phyloP scores from a whole-genome alignment of 352 stramenopile species.

The Phytophthora cryptogea region DNA sequence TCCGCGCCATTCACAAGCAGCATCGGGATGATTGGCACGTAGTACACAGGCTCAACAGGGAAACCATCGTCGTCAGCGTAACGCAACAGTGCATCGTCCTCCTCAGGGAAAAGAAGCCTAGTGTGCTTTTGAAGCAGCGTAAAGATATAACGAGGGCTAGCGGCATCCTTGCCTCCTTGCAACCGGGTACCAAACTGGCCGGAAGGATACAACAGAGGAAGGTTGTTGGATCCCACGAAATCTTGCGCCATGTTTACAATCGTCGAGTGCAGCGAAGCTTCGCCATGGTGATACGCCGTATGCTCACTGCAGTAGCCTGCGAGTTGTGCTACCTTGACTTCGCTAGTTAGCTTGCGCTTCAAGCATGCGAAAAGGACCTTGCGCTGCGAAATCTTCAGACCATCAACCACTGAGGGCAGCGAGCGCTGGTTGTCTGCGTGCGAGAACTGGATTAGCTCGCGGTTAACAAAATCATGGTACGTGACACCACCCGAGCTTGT shows the following conservation, averaged over 20 bases:
- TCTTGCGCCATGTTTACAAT: constrained; percentile 99
- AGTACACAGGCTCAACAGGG: constrained; percentile 97
- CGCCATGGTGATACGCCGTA: constrained; percentile 99
- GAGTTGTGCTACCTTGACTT: constrained; percentile 99
- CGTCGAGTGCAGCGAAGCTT: constrained; percentile 96
- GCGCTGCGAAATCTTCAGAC: constrained; percentile 97
- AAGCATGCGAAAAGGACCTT: constrained; percentile 98
- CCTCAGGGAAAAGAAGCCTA: constrained; percentile 96
- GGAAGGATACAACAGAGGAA: constrained; percentile 96
- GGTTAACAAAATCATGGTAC: constrained; percentile 98
- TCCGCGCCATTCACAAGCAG: constrained; percentile 98
- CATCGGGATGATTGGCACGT: constrained; percentile 96
- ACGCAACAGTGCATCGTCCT: constrained; percentile 96
- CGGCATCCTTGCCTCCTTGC: constrained; percentile 98
- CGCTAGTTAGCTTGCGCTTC: constrained; percentile 98
- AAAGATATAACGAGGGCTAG: constrained; percentile 99
- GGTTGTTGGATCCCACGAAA: constrained; percentile 98
- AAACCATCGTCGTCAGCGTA: constrained; percentile 99
- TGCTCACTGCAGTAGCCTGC: constrained; percentile 97
- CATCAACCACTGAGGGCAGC: constrained; percentile 96
- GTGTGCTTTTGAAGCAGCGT: constrained; percentile 96
- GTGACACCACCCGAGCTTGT: constrained; percentile 90
- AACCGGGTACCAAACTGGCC: constrained; percentile 99
- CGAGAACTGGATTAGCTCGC: constrained; percentile 99
- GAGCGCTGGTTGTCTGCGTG: constrained; percentile 96